Evolutionary conservation across 2,329 filamentous ascomycete genomes (phyloP).

Genomic region (Didymella pomorum): DNA sequence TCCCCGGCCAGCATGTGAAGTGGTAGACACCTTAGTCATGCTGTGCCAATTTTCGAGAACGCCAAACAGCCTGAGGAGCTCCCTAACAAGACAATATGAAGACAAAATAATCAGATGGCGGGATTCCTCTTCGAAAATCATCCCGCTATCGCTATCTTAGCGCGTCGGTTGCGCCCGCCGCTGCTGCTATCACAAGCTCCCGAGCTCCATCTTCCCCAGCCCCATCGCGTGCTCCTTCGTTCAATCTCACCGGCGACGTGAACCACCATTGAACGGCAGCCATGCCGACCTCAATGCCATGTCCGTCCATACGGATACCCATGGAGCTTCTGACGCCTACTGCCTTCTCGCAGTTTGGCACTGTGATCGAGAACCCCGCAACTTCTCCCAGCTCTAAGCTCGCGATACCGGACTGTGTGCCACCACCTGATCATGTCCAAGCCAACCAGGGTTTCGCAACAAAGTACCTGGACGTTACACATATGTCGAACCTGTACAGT

Average conservation of each 20-base stretch:
- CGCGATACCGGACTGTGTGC: slow-evolving; percentile 59
- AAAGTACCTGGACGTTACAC: slow-evolving; percentile 84
- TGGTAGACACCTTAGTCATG: background rate
- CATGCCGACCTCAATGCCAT: slow-evolving; percentile 52
- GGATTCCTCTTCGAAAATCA: background rate
- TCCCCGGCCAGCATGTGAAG: slow-evolving; percentile 1
- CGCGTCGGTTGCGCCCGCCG: slow-evolving; percentile 24
- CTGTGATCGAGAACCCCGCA: slow-evolving; percentile 78
- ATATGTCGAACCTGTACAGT: slow-evolving; percentile 74
- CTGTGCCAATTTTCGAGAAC: background rate
- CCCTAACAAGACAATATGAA: background rate
- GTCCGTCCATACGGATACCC: slow-evolving; percentile 58
- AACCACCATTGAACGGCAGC: slow-evolving; percentile 16
- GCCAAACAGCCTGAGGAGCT: background rate
- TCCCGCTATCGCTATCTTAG: slow-evolving; percentile 30
- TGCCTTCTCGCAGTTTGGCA: slow-evolving; percentile 81
- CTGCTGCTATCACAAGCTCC: slow-evolving; percentile 16
- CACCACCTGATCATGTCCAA: slow-evolving; percentile 59
- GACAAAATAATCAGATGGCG: slow-evolving; percentile 1
- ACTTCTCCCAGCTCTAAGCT: slow-evolving; percentile 55
- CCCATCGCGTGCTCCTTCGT: slow-evolving; percentile 15
- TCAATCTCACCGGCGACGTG: slow-evolving; percentile 1
- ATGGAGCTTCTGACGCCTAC: slow-evolving; percentile 72
- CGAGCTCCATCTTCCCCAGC: slow-evolving; percentile 18
- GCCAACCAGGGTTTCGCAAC: slow-evolving; percentile 88